phyloP scores from a whole-genome alignment of 2,329 filamentous ascomycete species.

The Rhinocladiella mackenziei region DNA sequence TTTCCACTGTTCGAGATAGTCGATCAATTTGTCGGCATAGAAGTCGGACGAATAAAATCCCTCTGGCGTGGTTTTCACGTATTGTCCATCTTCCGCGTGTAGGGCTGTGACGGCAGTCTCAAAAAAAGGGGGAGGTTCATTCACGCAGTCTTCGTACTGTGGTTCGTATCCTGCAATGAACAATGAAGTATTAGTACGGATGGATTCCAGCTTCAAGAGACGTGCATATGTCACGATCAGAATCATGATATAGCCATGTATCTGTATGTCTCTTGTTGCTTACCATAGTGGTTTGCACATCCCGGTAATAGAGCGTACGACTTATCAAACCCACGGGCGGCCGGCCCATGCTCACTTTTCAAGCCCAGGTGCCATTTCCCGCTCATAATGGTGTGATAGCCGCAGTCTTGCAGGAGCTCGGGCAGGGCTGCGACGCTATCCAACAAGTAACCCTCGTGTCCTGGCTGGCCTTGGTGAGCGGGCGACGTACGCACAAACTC shows the following conservation, averaged over 20 bases:
- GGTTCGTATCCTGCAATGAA: too few relatives aligned
- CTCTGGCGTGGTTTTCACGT: conserved; percentile 46
- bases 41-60: conserved; percentile 53
- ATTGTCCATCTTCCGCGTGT: conserved; percentile 44
- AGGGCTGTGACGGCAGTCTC: conserved; percentile 43
- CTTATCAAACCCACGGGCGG: conserved; percentile 57
- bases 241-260: too few relatives aligned
- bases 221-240: too few relatives aligned
- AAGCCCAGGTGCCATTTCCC: conserved; percentile 63
- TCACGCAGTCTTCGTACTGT: too few relatives aligned
- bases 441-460: conserved; percentile 63
- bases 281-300: conserved; percentile 57
- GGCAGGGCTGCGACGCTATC: conserved; percentile 56
- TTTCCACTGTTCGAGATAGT: conserved; percentile 51
- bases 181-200: too few relatives aligned
- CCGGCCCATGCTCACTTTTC: conserved; percentile 54
- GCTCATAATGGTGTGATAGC: conserved; percentile 58
- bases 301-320: conserved; percentile 59
- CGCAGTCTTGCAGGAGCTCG: conserved; percentile 55
- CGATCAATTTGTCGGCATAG: conserved; percentile 51
- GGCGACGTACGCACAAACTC: conserved; percentile 50
- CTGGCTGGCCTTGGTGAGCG: conserved; percentile 55
- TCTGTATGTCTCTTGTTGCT: conserved; percentile 43
- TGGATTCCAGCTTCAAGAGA: too few relatives aligned
- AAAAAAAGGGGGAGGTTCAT: conserved; percentile 40